Evolutionary conservation across 805 yeast genomes (phyloP).

Genomic region (Hanseniaspora valbyensis): DNA sequence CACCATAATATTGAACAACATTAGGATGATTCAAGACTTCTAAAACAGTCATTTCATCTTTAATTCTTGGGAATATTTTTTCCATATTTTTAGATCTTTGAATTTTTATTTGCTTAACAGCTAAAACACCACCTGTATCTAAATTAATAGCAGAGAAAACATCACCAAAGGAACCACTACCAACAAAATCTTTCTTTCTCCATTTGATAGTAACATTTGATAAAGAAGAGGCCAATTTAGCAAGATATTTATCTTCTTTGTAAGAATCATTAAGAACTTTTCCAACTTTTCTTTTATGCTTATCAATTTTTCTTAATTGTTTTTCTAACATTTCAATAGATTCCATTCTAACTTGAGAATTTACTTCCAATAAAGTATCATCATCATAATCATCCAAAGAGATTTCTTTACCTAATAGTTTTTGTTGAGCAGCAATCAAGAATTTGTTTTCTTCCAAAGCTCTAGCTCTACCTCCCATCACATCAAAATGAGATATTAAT

Average conservation of each 20-base stretch:
- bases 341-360: slow-evolving; percentile 57
- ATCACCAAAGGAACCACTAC: slow-evolving; percentile 92
- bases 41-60: slow-evolving; percentile 91
- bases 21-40: slow-evolving; percentile 95
- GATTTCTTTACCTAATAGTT: slow-evolving; percentile 24
- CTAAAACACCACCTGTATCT: slow-evolving; percentile 92
- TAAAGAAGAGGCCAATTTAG: slow-evolving; percentile 77
- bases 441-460: slow-evolving; percentile 46
- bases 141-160: slow-evolving; percentile 86
- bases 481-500: slow-evolving; percentile 88
- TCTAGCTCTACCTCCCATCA: slow-evolving; percentile 92
- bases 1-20: slow-evolving; percentile 92
- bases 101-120: slow-evolving; percentile 88
- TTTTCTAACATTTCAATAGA: slow-evolving; percentile 56
- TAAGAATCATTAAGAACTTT: slow-evolving; percentile 80
- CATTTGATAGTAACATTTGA: slow-evolving; percentile 87
- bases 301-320: slow-evolving; percentile 33
- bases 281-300: slow-evolving; percentile 48
- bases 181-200: slow-evolving; percentile 91
- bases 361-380: slow-evolving; percentile 42
- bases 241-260: slow-evolving; percentile 74
- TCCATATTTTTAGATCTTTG: slow-evolving; percentile 80
- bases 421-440: slow-evolving; percentile 29
- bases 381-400: slow-evolving; percentile 41
- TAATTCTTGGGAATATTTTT: slow-evolving; percentile 74